Conservation (phyloP, 371 early-diverging fungal genomes). For the Enterospora canceri region DNA sequence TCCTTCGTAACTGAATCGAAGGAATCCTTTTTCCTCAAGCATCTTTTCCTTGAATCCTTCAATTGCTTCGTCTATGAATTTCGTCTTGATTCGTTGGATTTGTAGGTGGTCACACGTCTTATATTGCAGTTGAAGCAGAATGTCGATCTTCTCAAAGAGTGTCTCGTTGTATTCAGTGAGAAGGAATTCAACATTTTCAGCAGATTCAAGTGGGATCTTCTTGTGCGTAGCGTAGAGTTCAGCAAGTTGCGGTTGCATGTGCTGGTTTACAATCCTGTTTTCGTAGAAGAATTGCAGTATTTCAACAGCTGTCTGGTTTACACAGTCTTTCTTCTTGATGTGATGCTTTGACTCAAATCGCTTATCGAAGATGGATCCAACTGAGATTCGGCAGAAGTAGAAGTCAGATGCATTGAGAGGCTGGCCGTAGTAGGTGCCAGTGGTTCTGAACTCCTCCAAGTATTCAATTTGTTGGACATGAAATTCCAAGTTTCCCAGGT, state of each 20-base stretch:
- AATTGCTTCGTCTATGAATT: neutral
- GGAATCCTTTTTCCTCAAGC: neutral
- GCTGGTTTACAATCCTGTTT: neutral
- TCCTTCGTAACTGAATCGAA: neutral
- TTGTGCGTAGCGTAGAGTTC: neutral
- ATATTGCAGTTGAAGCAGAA: neutral
- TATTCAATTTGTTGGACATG: too few species aligned
- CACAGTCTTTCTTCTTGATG: constrained; percentile 1
- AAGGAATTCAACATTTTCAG: neutral
- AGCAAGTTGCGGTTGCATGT: neutral
- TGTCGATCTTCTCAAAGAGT: neutral
- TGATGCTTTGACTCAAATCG: neutral
- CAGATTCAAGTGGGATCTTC: neutral
- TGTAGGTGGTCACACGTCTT: neutral
- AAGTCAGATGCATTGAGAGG: too few species aligned
- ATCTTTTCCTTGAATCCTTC: neutral
- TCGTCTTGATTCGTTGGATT: neutral
- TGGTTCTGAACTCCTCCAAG: too few species aligned
- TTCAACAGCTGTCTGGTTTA: neutral
- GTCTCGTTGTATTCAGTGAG: neutral
- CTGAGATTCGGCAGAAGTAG: too few species aligned
- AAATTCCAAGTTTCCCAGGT: neutral
- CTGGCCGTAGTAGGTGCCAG: too few species aligned
- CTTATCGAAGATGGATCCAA: neutral
- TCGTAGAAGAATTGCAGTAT: neutral